A percentile compares a stretch with the other conserved stretches of the same genome.
phyloP scores from a whole-genome alignment of 768 basidiomycete genomes.

The Leccinum uliginosum region DNA sequence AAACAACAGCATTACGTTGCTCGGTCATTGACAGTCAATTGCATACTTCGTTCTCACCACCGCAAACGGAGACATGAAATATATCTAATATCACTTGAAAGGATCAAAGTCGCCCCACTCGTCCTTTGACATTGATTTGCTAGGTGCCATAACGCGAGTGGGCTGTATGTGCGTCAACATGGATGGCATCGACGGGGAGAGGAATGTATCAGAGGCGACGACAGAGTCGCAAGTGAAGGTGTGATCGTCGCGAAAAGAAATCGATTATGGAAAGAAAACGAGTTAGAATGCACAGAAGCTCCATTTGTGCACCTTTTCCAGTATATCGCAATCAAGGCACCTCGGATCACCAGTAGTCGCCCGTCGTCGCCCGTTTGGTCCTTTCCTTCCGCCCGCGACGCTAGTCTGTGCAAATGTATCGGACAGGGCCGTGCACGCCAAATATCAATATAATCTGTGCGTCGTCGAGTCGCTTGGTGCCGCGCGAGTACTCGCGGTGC shows the following conservation, averaged over 20 bases:
- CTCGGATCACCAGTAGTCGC: too few relatives aligned
- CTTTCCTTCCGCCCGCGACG: slow-evolving; percentile 23
- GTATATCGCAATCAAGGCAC: too few relatives aligned
- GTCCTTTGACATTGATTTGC: slow-evolving; percentile 54
- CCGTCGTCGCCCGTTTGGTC: slow-evolving; percentile 12
- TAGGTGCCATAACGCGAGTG: slow-evolving; percentile 36
- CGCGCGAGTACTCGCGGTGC: slow-evolving; percentile 65
- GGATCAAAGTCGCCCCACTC: slow-evolving; percentile 86
- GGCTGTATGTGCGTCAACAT: slow-evolving; percentile 59
- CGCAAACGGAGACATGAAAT: not conserved
- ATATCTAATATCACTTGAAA: slow-evolving; percentile 21
- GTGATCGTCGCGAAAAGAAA: slow-evolving; percentile 16
- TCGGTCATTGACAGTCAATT: too few relatives aligned
- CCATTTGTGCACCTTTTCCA: too few relatives aligned
- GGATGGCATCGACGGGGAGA: slow-evolving; percentile 39
- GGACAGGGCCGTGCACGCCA: slow-evolving; percentile 75
- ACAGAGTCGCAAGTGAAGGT: slow-evolving; percentile 18
- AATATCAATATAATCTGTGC: slow-evolving; percentile 79
- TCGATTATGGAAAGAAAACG: too few relatives aligned
- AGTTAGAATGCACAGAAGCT: too few relatives aligned
- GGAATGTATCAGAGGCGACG: slow-evolving; percentile 29
- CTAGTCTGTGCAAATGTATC: slow-evolving; percentile 44
- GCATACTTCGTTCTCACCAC: too few relatives aligned
- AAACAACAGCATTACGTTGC: too few relatives aligned
- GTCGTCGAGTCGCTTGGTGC: slow-evolving; percentile 88